These are phyloP conservation scores for Lipomyces starkeyi DNA, from an alignment of 805 yeast species.

Conservation along the genomic window DNA sequence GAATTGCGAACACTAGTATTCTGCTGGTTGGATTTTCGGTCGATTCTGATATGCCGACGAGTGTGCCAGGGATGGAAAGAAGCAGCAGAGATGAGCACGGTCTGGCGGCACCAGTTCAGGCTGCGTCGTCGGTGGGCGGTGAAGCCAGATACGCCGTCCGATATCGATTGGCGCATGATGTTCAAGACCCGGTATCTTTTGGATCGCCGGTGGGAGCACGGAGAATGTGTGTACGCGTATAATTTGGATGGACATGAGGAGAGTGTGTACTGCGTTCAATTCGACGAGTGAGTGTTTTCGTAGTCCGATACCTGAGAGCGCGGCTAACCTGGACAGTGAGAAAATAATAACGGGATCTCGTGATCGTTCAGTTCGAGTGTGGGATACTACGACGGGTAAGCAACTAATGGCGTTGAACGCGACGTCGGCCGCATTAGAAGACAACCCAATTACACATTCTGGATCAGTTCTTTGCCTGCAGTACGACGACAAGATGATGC, in stretches of 20 bases:
- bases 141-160: constrained; percentile 14
- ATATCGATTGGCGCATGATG: constrained; percentile 40
- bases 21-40: constrained; percentile 15
- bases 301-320: neutral
- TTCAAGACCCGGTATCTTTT: constrained; percentile 39
- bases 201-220: constrained; percentile 43
- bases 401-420: constrained; percentile 35
- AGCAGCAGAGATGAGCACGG: constrained; percentile 11
- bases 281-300: constrained; percentile 48
- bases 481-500: constrained; percentile 41
- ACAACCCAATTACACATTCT: constrained; percentile 37
- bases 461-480: constrained; percentile 47
- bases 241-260: constrained; percentile 70
- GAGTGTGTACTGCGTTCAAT: constrained; percentile 82
- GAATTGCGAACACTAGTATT: constrained; percentile 34
- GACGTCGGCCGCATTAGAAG: constrained; percentile 7
- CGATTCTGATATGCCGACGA: constrained; percentile 22
- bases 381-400: constrained; percentile 43
- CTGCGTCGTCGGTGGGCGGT: constrained; percentile 21
- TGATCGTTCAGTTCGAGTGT: constrained; percentile 46
- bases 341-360: constrained; percentile 79
- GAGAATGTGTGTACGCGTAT: constrained; percentile 33
- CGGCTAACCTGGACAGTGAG: constrained; percentile 49
- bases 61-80: constrained; percentile 32
- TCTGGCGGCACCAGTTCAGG: constrained; percentile 31